Base-by-base conservation (phyloP, 306 rosid genomes). In the Lupinus albus region DNA sequence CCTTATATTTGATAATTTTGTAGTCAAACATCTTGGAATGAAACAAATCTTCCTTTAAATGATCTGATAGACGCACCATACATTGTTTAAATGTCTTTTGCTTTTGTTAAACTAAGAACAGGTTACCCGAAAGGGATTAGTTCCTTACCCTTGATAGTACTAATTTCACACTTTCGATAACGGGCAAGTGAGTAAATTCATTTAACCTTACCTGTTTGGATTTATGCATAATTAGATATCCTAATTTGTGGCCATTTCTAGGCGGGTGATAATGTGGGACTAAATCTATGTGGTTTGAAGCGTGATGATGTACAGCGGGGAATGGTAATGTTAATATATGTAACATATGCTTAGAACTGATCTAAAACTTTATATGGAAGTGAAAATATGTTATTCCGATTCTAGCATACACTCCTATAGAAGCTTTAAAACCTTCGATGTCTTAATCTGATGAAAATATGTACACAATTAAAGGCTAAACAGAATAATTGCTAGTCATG, bases 201-300 rank as follows among this genome's bases (percentile, higher is more conserved):
- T 68, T 38, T 49, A 62, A 61, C 20, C 9, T 35, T 6, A 45
- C 52, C 36, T 61, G 57, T 17, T 42, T 63, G 58, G 56, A 16
- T 51, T 72, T 35, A 68, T 69, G 63, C 72, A 64, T 65, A 46
- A 39, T 74, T 68, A 65, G 59, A 48, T 44, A n/a, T 68, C 67
- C 61, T 35, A 67, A 61, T 44, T 38, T 78, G 64, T 68, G 28
- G 56, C 15, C 50, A 72, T 68, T 60, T 61, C 59, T 60, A 89
- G 96, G 95, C 93, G 41, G 93, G 95, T 78, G 96, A 92, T 76
- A 89, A 92, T 47, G 96, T 87, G 45, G 96, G 98, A 80, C 97
- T 91, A 79, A 96, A 88, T 82, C 86, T 89, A 13, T 84, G 96
- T 82, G 96, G 97, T 68, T 83, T 87, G 38, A 91, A 91, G 72